phyloP scores from a whole-genome alignment of 1,284 basidiomycete genomes.

The Paramarasmius palmivorus region DNA sequence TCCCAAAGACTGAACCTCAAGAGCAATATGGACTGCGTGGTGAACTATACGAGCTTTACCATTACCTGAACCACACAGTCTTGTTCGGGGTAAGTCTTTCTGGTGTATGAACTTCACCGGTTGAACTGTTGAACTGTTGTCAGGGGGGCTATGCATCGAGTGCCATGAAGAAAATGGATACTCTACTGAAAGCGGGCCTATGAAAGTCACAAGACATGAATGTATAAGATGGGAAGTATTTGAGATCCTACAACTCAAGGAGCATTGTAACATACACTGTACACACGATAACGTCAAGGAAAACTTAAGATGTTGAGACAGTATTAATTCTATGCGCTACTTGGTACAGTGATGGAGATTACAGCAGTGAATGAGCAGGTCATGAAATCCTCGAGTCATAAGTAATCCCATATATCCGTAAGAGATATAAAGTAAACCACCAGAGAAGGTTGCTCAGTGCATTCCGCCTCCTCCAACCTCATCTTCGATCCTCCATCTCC shows the following conservation, averaged over 20 bases:
- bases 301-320: not conserved
- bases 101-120: not conserved
- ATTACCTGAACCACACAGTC: constrained; percentile 84
- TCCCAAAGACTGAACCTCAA: constrained; percentile 69
- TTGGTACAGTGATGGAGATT: not conserved
- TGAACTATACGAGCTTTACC: constrained; percentile 83
- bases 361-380: not conserved
- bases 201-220: too few relatives aligned
- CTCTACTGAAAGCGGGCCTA: constrained; percentile 37
- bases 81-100: constrained; percentile 63
- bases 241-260: not conserved
- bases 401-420: too few relatives aligned
- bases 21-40: constrained; percentile 70
- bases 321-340: not conserved
- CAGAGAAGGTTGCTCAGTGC: too few relatives aligned
- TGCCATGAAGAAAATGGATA: constrained; percentile 57
- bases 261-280: too few relatives aligned
- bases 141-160: constrained; percentile 57
- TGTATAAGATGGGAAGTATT: constrained; percentile 3
- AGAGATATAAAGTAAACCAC: too few relatives aligned
- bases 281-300: too few relatives aligned
- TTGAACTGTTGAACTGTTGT: not conserved
- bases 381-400: not conserved
- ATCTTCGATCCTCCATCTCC: constrained; percentile 81
- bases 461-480: constrained; percentile 52